Evolutionary conservation across 345 rosid species (phyloP), one percentile per base, ranked within the genome.

Genomic region (Hibiscus tridactylites): DNA sequence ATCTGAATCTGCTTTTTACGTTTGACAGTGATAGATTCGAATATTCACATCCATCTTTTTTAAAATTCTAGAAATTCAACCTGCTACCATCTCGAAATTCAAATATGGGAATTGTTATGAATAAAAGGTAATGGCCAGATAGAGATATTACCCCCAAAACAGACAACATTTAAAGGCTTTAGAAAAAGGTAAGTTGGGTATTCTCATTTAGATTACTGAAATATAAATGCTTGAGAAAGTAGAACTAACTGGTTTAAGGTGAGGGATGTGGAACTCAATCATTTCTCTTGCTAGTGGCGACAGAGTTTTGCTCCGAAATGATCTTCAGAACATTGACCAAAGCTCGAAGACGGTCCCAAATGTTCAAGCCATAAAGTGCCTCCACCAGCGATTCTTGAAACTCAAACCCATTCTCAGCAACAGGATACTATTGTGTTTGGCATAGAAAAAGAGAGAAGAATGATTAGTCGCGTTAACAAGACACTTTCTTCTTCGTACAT

Each of bases 361-460:
- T 85, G 87, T 81, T 92, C 86, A 89, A 79, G 35, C 98, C 96
- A 56, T 92, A 95, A 61, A 92, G 97, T 15, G 85, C 78, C 80
- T 90, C 94, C 52, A 92, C 97, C 19, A 92, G 88, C 1, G 91
- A 90, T 79, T 85, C 87, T 77, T 95, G 98, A 74, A 95, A 90
- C 81, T 90, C 89, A 9, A 95, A 90, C 61, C 89, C 96, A 12
- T 89, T 88, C 84, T 88, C 98, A 6, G 91, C 91, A 49, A 90
- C 77, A 13, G 99, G 99, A 74, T 95, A 95, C 99, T 95, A 77
- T 17, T 29, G 16, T 29, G 16, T 56, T 58, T 29, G 29, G 29
- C 35, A 77, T 13, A 74, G 24, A 53, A 74, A 44, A 65, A 24
- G 12, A 54, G 1, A 53, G 1, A 53, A 5, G 3, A 54, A 61